Conservation (phyloP, 73 alveolate genomes). For the Paramecium primaurelia region DNA sequence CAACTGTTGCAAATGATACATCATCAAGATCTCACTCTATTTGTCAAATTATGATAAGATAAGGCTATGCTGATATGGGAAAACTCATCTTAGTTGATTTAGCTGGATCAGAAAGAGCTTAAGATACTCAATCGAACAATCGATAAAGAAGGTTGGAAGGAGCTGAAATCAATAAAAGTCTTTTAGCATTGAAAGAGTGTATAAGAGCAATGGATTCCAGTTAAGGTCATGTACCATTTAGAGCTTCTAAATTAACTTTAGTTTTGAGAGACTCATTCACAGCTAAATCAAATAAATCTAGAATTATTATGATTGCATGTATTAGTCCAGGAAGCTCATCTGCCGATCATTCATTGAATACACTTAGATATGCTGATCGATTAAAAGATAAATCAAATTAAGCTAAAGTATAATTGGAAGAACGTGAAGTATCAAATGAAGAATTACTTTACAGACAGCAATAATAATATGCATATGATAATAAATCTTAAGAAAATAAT, state of each 20-base stretch:
- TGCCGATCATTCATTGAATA: slow-evolving; percentile 95
- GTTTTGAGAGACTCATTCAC: slow-evolving; percentile 96
- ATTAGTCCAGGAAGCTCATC: slow-evolving; percentile 92
- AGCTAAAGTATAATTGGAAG: slow-evolving; percentile 51
- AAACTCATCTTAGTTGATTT: slow-evolving; percentile 90
- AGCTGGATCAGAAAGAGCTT: slow-evolving; percentile 98
- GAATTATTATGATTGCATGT: slow-evolving; percentile 97
- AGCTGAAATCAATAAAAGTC: slow-evolving; percentile 96
- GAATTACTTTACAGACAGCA: neutral
- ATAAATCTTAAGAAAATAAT: neutral
- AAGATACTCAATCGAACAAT: slow-evolving; percentile 92
- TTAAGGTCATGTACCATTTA: slow-evolving; percentile 97
- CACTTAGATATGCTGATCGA: slow-evolving; percentile 77
- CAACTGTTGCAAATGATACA: slow-evolving; percentile 96
- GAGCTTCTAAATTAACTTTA: slow-evolving; percentile 98
- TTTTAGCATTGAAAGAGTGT: slow-evolving; percentile 96
- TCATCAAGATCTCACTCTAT: slow-evolving; percentile 97
- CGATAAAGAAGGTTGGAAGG: slow-evolving; percentile 96
- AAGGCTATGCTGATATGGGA: slow-evolving; percentile 80
- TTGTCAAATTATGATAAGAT: slow-evolving; percentile 81
- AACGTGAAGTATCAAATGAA: slow-evolving; percentile 43
- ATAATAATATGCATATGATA: neutral
- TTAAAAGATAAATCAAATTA: slow-evolving; percentile 57
- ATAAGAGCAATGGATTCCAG: slow-evolving; percentile 94
- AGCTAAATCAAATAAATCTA: slow-evolving; percentile 80